Conservation (phyloP, 2,329 filamentous ascomycete genomes). For the Westerdykella sp. region DNA sequence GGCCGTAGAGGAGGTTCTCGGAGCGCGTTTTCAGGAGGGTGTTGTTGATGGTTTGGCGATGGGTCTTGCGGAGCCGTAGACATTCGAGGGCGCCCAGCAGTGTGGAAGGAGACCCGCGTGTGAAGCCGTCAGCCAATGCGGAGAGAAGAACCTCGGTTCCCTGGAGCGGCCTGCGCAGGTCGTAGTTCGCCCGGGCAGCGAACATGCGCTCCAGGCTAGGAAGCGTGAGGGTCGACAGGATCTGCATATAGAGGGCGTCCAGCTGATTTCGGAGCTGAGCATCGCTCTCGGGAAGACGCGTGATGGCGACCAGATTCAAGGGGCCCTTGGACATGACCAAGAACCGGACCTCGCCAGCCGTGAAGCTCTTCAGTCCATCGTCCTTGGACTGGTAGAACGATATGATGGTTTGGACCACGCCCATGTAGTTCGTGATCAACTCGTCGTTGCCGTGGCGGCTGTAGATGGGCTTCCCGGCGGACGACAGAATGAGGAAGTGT, state of each 20-base stretch:
- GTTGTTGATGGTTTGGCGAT: conserved; percentile 80
- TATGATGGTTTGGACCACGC: conserved; percentile 93
- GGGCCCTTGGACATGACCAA: conserved; percentile 79
- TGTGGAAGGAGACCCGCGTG: conserved; percentile 80
- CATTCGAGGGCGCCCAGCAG: conserved; percentile 89
- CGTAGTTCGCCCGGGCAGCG: conserved; percentile 83
- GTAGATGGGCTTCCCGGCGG: conserved; percentile 94
- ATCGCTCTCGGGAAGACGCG: conserved; percentile 86
- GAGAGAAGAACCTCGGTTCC: conserved; percentile 88
- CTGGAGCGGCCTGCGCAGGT: conserved; percentile 80
- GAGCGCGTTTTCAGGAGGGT: conserved; percentile 73
- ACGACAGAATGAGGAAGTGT: conserved; percentile 94
- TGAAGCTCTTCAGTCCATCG: conserved; percentile 75
- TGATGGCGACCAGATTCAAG: conserved; percentile 89
- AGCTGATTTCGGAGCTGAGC: conserved; percentile 79
- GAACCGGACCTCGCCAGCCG: conserved; percentile 78
- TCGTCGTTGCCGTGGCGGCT: conserved; percentile 88
- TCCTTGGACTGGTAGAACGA: conserved; percentile 85
- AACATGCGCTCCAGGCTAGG: conserved; percentile 84
- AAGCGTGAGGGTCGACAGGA: conserved; percentile 87
- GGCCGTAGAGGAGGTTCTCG: conserved; percentile 78
- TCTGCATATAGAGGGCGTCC: conserved; percentile 96
- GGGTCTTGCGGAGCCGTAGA: conserved; percentile 81
- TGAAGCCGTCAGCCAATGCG: conserved; percentile 90
- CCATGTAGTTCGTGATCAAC: conserved; percentile 88